These are phyloP conservation scores for Rhizopus delemar DNA, from an alignment of 371 early-diverging fungal species.

Conservation along the genomic window DNA sequence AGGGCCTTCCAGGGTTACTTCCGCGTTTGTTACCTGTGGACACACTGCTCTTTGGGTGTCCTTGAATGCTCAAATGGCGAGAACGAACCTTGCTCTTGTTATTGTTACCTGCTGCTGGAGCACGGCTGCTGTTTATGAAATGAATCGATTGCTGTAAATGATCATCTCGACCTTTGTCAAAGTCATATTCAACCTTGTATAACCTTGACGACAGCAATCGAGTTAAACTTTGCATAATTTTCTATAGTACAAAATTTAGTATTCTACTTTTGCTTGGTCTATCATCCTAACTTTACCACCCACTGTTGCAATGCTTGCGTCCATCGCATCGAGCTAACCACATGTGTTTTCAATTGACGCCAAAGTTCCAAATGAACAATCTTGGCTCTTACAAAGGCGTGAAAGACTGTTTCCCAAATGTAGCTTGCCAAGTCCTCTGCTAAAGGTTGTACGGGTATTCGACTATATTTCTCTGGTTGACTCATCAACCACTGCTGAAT, in stretches of 20 bases:
- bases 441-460: constrained; percentile 44
- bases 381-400: constrained; percentile 60
- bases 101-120: constrained; percentile 26
- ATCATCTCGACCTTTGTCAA: neutral
- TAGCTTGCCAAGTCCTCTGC: constrained; percentile 61
- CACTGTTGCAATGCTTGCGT: constrained; percentile 60
- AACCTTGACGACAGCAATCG: constrained; percentile 46
- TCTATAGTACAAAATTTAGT: constrained; percentile 31
- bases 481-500: constrained; percentile 60
- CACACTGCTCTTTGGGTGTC: constrained; percentile 7
- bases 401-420: constrained; percentile 62
- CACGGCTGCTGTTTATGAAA: constrained; percentile 24
- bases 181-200: constrained; percentile 58
- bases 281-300: constrained; percentile 43
- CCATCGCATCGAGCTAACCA: constrained; percentile 51
- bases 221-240: constrained; percentile 59
- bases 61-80: constrained; percentile 30
- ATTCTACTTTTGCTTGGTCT: neutral
- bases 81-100: constrained; percentile 14
- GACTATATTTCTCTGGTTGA: constrained; percentile 48
- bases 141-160: constrained; percentile 6
- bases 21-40: constrained; percentile 4
- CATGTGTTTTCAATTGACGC: constrained; percentile 48
- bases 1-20: constrained; percentile 3
- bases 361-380: constrained; percentile 50